These are phyloP conservation scores for Acer saccharum DNA, from an alignment of 345 rosid genomes.

Conservation along the genomic window DNA sequence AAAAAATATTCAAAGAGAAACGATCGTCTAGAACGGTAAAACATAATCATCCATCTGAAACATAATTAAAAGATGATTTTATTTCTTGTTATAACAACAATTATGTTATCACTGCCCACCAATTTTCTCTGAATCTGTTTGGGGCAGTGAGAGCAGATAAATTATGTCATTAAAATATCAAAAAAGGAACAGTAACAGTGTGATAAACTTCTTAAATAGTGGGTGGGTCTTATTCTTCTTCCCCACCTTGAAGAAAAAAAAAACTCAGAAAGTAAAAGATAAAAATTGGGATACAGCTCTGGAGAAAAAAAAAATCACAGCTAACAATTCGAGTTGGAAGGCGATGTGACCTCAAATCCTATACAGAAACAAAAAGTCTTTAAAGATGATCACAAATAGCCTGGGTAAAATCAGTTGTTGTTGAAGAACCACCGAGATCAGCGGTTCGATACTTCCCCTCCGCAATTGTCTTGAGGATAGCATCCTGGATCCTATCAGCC, in stretches of 20 bases:
- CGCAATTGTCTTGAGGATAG: conserved; percentile 78
- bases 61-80: neutral
- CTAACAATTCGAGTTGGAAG: conserved; percentile 10
- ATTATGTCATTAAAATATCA: neutral
- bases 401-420: conserved; percentile 84
- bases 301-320: neutral
- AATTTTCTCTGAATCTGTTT: neutral
- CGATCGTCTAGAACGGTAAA: too few species aligned
- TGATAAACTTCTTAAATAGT: neutral
- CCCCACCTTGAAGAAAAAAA: neutral
- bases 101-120: neutral
- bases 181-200: neutral
- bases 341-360: conserved; percentile 28
- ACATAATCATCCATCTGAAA: too few species aligned
- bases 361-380: conserved; percentile 24
- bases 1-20: too few species aligned
- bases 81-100: neutral
- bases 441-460: conserved; percentile 92
- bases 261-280: neutral
- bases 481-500: conserved; percentile 84
- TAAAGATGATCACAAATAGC: conserved; percentile 88
- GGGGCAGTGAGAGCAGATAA: neutral
- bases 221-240: conserved; percentile 26
- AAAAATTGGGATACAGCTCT: conserved; percentile 14
- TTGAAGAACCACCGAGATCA: conserved; percentile 81